Evolutionary conservation across 805 yeast genomes (phyloP), one percentile per base, ranked within the genome.

Genomic region (Candida tammaniensis): DNA sequence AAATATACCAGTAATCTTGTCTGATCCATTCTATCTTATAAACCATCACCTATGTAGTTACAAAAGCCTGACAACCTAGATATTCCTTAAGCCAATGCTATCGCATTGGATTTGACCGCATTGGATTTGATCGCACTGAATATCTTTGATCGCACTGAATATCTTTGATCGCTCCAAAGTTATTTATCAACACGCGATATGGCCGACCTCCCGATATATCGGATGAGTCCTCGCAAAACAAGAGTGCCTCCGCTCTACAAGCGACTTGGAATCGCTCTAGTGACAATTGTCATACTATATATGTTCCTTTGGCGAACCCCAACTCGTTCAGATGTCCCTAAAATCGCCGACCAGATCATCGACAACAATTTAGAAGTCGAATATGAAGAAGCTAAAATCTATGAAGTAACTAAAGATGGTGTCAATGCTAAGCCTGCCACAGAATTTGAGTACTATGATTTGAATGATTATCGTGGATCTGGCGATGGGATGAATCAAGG

Each of bases 391-490:
- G 34, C 21, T 5, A 37, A 35, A 12, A 36, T 40, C 10, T 43
- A 40, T 22, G 35, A 48, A 32, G 51, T 45, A 7, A 49, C 54
- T 4, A 40, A 42, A 14, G 46, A 44, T 20, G 54, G 54, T 12
- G 38, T 48, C 4, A 30, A 20, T 5, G 41, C 42, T 13, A 37
- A 34, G 16, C 21, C 42, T n/a, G 43, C 29, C 4, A 12, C 25
- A 9, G 47, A 45, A 17, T 80, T 80, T 12, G 81, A 81, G 34
- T 67, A 59, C 37, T 82, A 78, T 48, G 91, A 84, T 47, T 62
- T 84, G 44, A 67, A 67, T 37, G 69, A 76, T 24, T 83, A 67
- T 49, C 60, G 54, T 30, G 89, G 88, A 2, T 44, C 71, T 1
- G 49, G 68, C 1, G 60, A 67, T 25, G 87, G 85, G 11, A 55